phyloP scores from a whole-genome alignment of 352 stramenopile genomes.

The Elongisporangium undulatum region DNA sequence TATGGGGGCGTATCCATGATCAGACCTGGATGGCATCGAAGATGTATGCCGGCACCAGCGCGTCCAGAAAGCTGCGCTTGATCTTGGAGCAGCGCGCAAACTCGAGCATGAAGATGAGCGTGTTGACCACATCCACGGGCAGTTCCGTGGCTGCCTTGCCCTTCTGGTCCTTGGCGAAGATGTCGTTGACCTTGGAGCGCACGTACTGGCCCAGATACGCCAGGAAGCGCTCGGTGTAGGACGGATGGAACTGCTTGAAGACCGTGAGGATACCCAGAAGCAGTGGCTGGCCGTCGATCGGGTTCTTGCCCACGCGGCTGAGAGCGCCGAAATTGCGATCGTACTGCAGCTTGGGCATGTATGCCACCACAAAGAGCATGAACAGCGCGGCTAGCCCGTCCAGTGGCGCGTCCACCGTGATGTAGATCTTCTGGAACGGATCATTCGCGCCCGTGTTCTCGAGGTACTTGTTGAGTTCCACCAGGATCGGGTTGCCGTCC shows the following conservation, averaged over 20 bases:
- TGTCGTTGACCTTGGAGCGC: slow-evolving; percentile 83
- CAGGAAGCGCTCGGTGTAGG: slow-evolving; percentile 92
- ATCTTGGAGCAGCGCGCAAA: slow-evolving; percentile 83
- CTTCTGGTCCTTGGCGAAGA: slow-evolving; percentile 65
- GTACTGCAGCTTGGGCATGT: slow-evolving; percentile 93
- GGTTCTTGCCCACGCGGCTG: slow-evolving; percentile 85
- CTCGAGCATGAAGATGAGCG: slow-evolving; percentile 88
- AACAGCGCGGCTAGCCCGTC: slow-evolving; percentile 89
- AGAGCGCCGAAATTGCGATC: slow-evolving; percentile 90
- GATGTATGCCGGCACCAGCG: slow-evolving; percentile 84
- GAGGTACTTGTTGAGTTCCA: slow-evolving; percentile 90
- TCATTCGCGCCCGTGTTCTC: slow-evolving; percentile 91
- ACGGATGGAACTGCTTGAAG: slow-evolving; percentile 94
- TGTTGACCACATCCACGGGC: slow-evolving; percentile 81
- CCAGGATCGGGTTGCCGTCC: slow-evolving; percentile 79
- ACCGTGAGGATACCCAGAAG: slow-evolving; percentile 90
- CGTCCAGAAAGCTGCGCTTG: slow-evolving; percentile 76
- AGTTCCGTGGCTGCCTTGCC: slow-evolving; percentile 43
- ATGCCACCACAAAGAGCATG: slow-evolving; percentile 91
- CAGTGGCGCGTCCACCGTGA: slow-evolving; percentile 88
- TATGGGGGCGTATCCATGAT: slow-evolving; percentile 1
- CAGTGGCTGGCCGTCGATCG: slow-evolving; percentile 90
- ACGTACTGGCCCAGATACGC: slow-evolving; percentile 93
- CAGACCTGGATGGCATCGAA: slow-evolving; percentile 87
- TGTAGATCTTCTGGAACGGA: slow-evolving; percentile 93